Conservation (phyloP, 257 asterid genomes). For the Scutellaria minor region DNA sequence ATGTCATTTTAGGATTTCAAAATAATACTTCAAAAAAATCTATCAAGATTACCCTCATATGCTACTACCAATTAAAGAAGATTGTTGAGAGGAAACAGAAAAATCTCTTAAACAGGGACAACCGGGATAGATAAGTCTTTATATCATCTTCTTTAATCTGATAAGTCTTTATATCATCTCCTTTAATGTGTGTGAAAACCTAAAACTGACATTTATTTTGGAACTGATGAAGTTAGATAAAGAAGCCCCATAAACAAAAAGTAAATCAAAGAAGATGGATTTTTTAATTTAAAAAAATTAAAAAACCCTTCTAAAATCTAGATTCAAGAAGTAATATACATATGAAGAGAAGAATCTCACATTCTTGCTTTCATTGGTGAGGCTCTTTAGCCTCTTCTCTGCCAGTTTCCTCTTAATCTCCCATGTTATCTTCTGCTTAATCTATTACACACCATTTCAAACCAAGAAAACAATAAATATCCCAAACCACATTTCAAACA, state of each 20-base stretch:
- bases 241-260: neutral
- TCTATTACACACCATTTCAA: neutral
- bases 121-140: too few species aligned
- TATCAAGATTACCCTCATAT: too few species aligned
- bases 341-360: conserved; percentile 28
- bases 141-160: too few species aligned
- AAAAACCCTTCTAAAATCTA: neutral
- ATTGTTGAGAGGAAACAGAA: too few species aligned
- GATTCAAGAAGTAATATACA: neutral
- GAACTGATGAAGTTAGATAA: neutral
- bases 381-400: conserved; percentile 36
- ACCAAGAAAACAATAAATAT: neutral
- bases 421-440: conserved; percentile 26
- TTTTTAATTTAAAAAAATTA: neutral
- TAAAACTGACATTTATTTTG: too few species aligned
- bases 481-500: neutral
- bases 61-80: too few species aligned
- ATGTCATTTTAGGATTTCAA: too few species aligned
- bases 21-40: too few species aligned
- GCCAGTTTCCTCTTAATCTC: conserved; percentile 35
- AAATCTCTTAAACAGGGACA: too few species aligned
- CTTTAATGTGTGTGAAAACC: too few species aligned
- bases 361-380: neutral
- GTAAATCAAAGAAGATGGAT: neutral
- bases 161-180: too few species aligned